phyloP scores from a whole-genome alignment of 768 basidiomycete genomes.

The Boletus vinaceobasis region DNA sequence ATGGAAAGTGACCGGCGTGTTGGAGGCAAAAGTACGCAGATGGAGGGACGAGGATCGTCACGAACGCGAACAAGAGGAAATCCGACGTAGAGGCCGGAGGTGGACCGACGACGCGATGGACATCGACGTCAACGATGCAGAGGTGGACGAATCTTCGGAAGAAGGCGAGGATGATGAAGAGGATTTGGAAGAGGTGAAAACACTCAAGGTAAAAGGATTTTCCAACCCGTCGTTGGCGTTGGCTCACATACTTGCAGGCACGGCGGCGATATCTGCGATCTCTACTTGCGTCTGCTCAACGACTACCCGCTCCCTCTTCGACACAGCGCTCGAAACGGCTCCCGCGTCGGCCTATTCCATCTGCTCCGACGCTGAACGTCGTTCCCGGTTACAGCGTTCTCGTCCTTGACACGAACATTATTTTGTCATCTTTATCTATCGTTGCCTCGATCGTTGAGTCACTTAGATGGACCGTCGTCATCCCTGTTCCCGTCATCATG shows the following conservation, averaged over 20 bases:
- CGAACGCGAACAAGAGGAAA: conserved; percentile 68
- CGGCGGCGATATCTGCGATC: conserved; percentile 71
- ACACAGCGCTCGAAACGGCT: conserved; percentile 28
- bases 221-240: conserved; percentile 1
- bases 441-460: conserved; percentile 77
- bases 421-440: conserved; percentile 76
- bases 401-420: conserved; percentile 92
- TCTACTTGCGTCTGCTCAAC: conserved; percentile 52
- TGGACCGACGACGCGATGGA: conserved; percentile 74
- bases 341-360: conserved; percentile 28
- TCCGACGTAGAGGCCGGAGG: conserved; percentile 54
- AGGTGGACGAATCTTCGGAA: conserved; percentile 43
- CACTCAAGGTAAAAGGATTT: conserved; percentile 61
- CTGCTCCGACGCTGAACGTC: conserved; percentile 49
- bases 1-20: conserved; percentile 61
- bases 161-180: conserved; percentile 55
- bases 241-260: conserved; percentile 41
- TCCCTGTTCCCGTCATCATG: conserved; percentile 94
- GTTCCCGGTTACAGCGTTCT: conserved; percentile 86
- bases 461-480: conserved; percentile 78
- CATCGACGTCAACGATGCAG: conserved; percentile 55
- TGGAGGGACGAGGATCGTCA: conserved; percentile 71
- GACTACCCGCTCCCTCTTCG: conserved; percentile 22
- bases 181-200: conserved; percentile 70
- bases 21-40: conserved; percentile 62